Evolutionary conservation across 495 filamentous ascomycete genomes (phyloP).

Genomic region (Cryomyces minteri): DNA sequence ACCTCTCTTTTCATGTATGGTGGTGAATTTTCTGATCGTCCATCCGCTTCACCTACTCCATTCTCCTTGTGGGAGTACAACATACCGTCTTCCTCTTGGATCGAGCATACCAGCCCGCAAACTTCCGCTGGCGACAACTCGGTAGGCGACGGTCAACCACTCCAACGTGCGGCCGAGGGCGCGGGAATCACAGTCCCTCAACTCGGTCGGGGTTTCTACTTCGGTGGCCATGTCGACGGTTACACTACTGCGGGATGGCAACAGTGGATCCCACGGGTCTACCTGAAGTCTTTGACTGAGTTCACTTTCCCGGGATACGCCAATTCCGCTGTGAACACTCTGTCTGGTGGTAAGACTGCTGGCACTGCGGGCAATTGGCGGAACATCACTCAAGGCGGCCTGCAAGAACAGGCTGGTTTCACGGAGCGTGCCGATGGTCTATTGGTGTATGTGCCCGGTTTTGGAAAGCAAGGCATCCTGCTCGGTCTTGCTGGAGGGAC

Average conservation of each 20-base stretch:
- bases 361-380: slow-evolving; percentile 37
- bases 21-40: slow-evolving; percentile 46
- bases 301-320: slow-evolving; percentile 49
- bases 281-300: slow-evolving; percentile 56
- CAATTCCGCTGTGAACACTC: slow-evolving; percentile 35
- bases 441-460: slow-evolving; percentile 52
- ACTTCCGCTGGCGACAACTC: slow-evolving; percentile 41
- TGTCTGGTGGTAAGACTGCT: slow-evolving; percentile 30
- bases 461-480: slow-evolving; percentile 49
- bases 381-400: slow-evolving; percentile 52
- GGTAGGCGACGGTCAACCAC: slow-evolving; percentile 26
- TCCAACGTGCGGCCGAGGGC: slow-evolving; percentile 51
- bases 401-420: slow-evolving; percentile 43
- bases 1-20: slow-evolving; percentile 53
- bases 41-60: slow-evolving; percentile 29
- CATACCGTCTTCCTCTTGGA: slow-evolving; percentile 38
- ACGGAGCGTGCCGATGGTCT: slow-evolving; percentile 53
- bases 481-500: slow-evolving; percentile 51
- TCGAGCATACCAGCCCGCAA: slow-evolving; percentile 32
- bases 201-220: slow-evolving; percentile 52
- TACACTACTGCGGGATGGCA: slow-evolving; percentile 56
- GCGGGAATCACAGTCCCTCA: slow-evolving; percentile 49
- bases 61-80: slow-evolving; percentile 49
- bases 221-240: slow-evolving; percentile 53
- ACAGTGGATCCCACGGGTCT: slow-evolving; percentile 35